Percentiles rank a stretch among this genome's conserved stretches.
These are phyloP conservation scores for Corchorus olitorius DNA, from an alignment of 345 rosid genomes.

Conservation along the genomic window DNA sequence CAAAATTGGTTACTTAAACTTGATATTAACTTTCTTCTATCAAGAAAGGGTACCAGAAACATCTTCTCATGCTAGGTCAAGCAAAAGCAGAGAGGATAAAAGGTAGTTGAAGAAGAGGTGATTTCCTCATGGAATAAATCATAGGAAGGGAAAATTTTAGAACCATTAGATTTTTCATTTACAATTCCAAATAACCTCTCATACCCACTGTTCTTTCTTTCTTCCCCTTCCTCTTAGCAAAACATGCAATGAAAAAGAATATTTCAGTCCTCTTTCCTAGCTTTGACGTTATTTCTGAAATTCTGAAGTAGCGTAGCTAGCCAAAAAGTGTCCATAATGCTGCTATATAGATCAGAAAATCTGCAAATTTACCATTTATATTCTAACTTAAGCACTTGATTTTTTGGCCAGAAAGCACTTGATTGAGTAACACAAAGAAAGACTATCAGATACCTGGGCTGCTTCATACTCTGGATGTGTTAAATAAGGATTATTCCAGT, in stretches of 20 bases:
- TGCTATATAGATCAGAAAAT: neutral
- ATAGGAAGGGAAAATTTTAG: neutral
- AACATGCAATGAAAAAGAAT: neutral
- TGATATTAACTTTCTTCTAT: neutral
- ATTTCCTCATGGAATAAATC: neutral
- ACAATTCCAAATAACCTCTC: neutral
- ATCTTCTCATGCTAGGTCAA: neutral
- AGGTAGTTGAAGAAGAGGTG: neutral
- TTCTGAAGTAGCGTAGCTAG: no score
- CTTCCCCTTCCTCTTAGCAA: neutral
- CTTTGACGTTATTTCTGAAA: neutral
- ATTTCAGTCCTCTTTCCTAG: neutral
- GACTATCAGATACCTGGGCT: conserved; percentile 69
- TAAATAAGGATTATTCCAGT: conserved; percentile 83
- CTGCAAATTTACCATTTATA: neutral
- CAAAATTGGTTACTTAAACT: conserved; percentile 19
- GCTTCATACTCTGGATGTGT: conserved; percentile 98
- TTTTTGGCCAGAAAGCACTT: no score
- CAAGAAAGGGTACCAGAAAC: neutral
- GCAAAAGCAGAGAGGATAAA: neutral
- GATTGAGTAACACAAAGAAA: conserved; percentile 19
- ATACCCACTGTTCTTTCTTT: neutral
- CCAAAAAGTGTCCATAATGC: neutral
- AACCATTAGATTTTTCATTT: neutral
- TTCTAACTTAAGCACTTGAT: conserved; percentile 1